Conservation (phyloP, 345 rosid genomes). For the Aurinia saxatilis region DNA sequence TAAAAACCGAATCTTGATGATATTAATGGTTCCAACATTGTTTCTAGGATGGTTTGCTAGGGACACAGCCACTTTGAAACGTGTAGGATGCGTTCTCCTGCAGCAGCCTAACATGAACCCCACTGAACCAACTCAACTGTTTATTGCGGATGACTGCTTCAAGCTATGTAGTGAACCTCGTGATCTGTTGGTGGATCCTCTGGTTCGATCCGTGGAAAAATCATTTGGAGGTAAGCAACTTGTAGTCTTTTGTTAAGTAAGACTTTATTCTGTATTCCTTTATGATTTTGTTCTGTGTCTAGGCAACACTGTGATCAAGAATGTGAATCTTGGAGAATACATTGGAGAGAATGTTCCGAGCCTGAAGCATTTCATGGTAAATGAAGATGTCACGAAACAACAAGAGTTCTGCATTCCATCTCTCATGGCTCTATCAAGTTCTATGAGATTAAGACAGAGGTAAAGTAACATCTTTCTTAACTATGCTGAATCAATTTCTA, state of each 20-base stretch:
- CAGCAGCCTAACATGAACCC: conserved; percentile 31
- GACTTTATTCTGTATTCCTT: background rate
- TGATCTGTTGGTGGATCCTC: conserved; percentile 38
- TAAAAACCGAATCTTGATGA: background rate
- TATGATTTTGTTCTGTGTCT: conserved; percentile 4
- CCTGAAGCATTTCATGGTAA: conserved; percentile 49
- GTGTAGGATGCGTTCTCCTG: conserved; percentile 57
- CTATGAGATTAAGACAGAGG: conserved; percentile 68
- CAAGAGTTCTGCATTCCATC: conserved; percentile 44
- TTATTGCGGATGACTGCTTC: conserved; percentile 73
- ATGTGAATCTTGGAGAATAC: conserved; percentile 49
- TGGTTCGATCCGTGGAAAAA: conserved; percentile 49
- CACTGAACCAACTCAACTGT: conserved; percentile 40
- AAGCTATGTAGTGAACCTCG: conserved; percentile 53
- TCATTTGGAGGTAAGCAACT: conserved; percentile 69
- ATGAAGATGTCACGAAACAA: conserved; percentile 29
- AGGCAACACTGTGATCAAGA: conserved; percentile 48
- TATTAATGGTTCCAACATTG: conserved; percentile 2
- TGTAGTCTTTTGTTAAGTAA: background rate
- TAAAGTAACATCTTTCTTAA: conserved; percentile 9
- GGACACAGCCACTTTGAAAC: conserved; percentile 55
- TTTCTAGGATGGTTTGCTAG: conserved; percentile 86
- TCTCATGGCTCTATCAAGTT: conserved; percentile 74
- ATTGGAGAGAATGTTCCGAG: conserved; percentile 59
- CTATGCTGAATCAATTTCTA: background rate